Conservation (phyloP, 169 alveolate genomes). For the Blepharisma undulans region DNA sequence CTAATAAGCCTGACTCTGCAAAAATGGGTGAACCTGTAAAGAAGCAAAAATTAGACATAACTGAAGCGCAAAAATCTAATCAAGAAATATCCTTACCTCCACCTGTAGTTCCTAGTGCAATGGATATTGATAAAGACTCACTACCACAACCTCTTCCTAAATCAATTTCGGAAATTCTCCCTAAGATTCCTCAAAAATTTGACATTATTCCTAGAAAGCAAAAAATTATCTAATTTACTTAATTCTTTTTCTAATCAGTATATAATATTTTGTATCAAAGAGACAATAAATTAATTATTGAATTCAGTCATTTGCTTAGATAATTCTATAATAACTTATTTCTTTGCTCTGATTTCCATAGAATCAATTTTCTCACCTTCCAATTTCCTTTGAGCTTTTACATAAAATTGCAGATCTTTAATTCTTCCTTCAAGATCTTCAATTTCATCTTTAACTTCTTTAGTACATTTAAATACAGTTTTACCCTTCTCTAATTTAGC, state of each 20-base stretch:
- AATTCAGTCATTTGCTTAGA: neutral
- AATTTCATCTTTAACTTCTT: conserved; percentile 35
- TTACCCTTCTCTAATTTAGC: neutral
- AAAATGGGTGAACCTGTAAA: neutral
- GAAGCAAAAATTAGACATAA: neutral
- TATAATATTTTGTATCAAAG: neutral
- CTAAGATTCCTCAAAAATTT: neutral
- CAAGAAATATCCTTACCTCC: neutral
- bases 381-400: conserved; percentile 9
- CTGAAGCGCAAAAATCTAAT: neutral
- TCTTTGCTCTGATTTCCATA: conserved; percentile 14
- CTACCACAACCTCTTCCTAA: neutral
- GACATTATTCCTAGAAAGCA: neutral
- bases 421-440: conserved; percentile 21
- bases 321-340: neutral
- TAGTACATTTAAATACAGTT: conserved; percentile 12
- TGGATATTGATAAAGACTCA: neutral
- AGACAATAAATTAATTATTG: neutral
- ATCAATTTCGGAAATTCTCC: neutral
- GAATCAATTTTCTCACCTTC: conserved; percentile 2
- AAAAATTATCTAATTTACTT: neutral
- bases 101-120: neutral
- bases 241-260: neutral
- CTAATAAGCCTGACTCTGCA: neutral
- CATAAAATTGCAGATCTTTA: neutral